These are phyloP conservation scores for Elaeagnus macrophylla DNA, from an alignment of 306 rosid genomes.

Conservation along the genomic window DNA sequence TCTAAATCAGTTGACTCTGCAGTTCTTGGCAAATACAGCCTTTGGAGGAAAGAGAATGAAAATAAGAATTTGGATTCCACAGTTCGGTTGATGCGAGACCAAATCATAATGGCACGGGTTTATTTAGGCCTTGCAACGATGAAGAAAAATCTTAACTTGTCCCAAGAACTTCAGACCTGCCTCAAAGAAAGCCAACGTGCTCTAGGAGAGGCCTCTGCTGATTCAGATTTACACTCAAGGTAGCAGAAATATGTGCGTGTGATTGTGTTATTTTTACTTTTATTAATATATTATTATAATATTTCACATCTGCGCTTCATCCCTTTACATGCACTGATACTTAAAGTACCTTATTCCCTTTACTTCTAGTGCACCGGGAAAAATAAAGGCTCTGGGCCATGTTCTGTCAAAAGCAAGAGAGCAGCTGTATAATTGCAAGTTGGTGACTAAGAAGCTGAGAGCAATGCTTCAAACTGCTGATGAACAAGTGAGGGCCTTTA, in stretches of 20 bases:
- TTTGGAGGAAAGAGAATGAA: slow-evolving; percentile 87
- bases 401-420: slow-evolving; percentile 66
- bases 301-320: slow-evolving; percentile 7
- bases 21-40: slow-evolving; percentile 76
- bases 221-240: slow-evolving; percentile 67
- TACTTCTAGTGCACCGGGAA: slow-evolving; percentile 54
- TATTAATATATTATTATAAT: neutral
- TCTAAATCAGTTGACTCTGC: slow-evolving; percentile 73
- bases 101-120: slow-evolving; percentile 84
- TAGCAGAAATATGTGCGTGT: slow-evolving; percentile 18
- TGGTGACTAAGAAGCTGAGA: slow-evolving; percentile 71
- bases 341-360: slow-evolving; percentile 12
- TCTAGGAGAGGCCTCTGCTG: slow-evolving; percentile 64
- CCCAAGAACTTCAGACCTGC: slow-evolving; percentile 44
- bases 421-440: slow-evolving; percentile 77
- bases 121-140: slow-evolving; percentile 69
- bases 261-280: slow-evolving; percentile 11
- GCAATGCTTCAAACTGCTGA: slow-evolving; percentile 92
- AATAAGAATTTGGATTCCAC: slow-evolving; percentile 63
- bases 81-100: slow-evolving; percentile 83
- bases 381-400: slow-evolving; percentile 64
- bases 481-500: slow-evolving; percentile 78
- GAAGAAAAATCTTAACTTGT: slow-evolving; percentile 48
- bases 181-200: slow-evolving; percentile 61
- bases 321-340: slow-evolving; percentile 7